phyloP scores from a whole-genome alignment of 2,329 filamentous ascomycete genomes.

The Fusarium drepaniforme region DNA sequence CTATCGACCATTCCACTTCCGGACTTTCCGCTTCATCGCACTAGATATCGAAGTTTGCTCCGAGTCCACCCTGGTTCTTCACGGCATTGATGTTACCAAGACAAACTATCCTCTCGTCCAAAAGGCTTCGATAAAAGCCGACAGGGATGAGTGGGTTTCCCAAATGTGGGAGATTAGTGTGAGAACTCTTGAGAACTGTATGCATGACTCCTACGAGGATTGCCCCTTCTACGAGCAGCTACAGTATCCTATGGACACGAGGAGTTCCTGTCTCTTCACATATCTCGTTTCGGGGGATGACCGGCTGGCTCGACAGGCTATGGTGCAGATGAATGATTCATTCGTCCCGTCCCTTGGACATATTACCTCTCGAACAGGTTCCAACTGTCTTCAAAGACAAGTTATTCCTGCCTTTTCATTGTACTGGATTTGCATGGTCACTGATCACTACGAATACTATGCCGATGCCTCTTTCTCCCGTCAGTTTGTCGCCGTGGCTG shows the following conservation, averaged over 20 bases:
- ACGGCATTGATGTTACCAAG: background rate
- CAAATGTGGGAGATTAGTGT: constrained; percentile 30
- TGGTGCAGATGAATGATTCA: constrained; percentile 42
- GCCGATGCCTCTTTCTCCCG: background rate
- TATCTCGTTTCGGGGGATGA: constrained; percentile 48
- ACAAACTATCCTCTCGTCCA: background rate
- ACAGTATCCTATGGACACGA: constrained; percentile 48
- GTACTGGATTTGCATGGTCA: background rate
- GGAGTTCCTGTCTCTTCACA: constrained; percentile 47
- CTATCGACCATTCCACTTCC: background rate
- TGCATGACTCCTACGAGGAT: constrained; percentile 49
- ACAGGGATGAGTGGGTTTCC: no score
- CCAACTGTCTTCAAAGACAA: constrained; percentile 43
- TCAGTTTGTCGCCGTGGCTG: background rate
- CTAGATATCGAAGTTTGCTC: background rate
- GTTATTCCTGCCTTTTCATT: constrained; percentile 43
- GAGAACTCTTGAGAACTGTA: constrained; percentile 39
- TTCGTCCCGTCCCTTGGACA: constrained; percentile 42
- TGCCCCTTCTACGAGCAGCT: constrained; percentile 52
- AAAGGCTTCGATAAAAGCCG: background rate
- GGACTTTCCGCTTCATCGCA: background rate
- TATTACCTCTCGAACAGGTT: constrained; percentile 49
- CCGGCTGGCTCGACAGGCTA: constrained; percentile 46
- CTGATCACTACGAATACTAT: constrained; percentile 41
- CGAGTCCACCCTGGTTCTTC: background rate